Percentiles rank a stretch among this genome's conserved stretches.
Evolutionary conservation across 352 stramenopile species (phyloP).

Genomic region (Paralagenidium karlingii): DNA sequence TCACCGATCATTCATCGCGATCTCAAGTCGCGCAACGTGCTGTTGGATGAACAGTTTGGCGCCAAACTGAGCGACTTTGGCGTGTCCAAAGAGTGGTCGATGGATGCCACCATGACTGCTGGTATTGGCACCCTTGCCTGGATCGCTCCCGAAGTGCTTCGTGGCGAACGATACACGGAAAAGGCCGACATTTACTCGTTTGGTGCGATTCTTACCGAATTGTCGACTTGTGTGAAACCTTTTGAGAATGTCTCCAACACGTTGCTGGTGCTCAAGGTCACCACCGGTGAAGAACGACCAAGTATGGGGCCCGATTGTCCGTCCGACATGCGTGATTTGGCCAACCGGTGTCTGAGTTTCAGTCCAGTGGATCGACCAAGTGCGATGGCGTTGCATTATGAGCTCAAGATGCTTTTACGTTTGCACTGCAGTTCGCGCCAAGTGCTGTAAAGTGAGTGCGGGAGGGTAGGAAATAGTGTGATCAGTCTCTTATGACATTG

Average conservation of each 20-base stretch:
- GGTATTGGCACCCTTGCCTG: slow-evolving; percentile 5
- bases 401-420: slow-evolving; percentile 30
- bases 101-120: slow-evolving; percentile 3
- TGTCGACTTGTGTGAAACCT: no score
- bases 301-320: slow-evolving; percentile 7
- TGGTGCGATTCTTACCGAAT: slow-evolving; percentile 6
- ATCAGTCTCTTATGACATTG: no score
- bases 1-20: slow-evolving; percentile 7
- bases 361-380: slow-evolving; percentile 2
- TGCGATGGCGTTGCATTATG: slow-evolving; percentile 1
- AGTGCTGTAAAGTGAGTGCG: no score
- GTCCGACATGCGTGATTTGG: slow-evolving; percentile 3
- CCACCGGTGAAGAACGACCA: no score
- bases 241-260: no score
- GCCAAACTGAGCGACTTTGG: slow-evolving; percentile 8
- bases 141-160: slow-evolving; percentile 5
- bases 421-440: no score
- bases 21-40: slow-evolving; percentile 4
- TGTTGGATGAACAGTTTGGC: slow-evolving; percentile 1
- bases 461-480: no score
- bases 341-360: slow-evolving; percentile 6
- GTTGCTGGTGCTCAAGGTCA: no score
- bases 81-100: not conserved
- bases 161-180: slow-evolving; percentile 3
- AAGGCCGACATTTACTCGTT: slow-evolving; percentile 7